Evolutionary conservation across 2,329 filamentous ascomycete genomes (phyloP).

Genomic region (Sarocladium brachiariae): DNA sequence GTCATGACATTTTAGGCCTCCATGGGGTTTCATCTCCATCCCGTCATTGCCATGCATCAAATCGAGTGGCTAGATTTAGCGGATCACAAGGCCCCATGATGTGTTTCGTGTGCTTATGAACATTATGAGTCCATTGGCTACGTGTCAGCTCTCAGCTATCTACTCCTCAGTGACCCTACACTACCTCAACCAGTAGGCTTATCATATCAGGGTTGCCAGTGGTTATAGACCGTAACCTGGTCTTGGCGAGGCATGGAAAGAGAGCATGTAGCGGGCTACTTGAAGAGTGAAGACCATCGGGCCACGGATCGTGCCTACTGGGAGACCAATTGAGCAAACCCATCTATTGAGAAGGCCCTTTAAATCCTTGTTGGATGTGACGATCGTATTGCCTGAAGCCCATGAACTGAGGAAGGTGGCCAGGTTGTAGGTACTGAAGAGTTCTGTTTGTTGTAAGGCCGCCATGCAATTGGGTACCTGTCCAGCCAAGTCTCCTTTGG

Average conservation of each 20-base stretch:
- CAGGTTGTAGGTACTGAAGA: constrained; percentile 29
- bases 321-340: constrained; percentile 19
- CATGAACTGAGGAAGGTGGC: constrained; percentile 35
- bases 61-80: too few species aligned
- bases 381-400: constrained; percentile 25
- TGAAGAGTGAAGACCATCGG: background rate
- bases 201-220: too few species aligned
- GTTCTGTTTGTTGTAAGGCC: constrained; percentile 15
- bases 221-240: background rate
- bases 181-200: too few species aligned
- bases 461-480: constrained; percentile 26
- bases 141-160: too few species aligned
- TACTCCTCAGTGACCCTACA: too few species aligned
- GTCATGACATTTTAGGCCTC: too few species aligned
- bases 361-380: constrained; percentile 36
- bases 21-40: too few species aligned
- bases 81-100: too few species aligned
- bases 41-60: too few species aligned
- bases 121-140: too few species aligned
- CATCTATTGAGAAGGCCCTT: constrained; percentile 27
- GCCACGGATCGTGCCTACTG: background rate
- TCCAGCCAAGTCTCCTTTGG: constrained; percentile 18
- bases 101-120: too few species aligned
- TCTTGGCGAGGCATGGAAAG: background rate
- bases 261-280: constrained; percentile 4